Evolutionary conservation across 73 alveolate genomes (phyloP).

Genomic region (Durusdinium trenchii): DNA sequence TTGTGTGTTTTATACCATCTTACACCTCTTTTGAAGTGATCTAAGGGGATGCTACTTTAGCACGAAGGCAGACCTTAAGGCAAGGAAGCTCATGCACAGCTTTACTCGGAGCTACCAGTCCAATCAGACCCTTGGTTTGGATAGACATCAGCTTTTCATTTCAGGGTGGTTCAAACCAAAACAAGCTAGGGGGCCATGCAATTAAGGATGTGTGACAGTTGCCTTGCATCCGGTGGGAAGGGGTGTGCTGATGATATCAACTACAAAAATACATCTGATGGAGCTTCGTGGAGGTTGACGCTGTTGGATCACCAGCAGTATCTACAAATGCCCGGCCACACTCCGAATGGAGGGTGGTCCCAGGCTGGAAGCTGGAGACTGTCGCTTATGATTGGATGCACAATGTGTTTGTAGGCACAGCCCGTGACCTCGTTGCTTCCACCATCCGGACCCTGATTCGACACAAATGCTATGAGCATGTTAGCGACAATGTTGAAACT

Average conservation of each 20-base stretch:
- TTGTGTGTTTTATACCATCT: background rate
- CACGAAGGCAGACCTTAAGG: background rate
- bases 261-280: background rate
- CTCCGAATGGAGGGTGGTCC: background rate
- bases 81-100: background rate
- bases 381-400: background rate
- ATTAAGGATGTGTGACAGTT: background rate
- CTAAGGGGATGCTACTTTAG: background rate
- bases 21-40: background rate
- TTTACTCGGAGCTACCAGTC: background rate
- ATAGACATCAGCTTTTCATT: background rate
- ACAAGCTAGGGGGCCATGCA: too few relatives aligned
- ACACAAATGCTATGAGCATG: too few relatives aligned
- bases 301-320: background rate
- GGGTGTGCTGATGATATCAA: background rate
- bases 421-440: background rate
- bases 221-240: background rate
- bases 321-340: background rate
- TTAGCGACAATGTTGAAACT: too few relatives aligned
- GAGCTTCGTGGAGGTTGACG: background rate
- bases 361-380: background rate
- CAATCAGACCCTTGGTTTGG: background rate
- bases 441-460: background rate
- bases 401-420: background rate
- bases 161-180: background rate